Conservation (phyloP, 768 basidiomycete species). For the Panaeolus papilionaceus region DNA sequence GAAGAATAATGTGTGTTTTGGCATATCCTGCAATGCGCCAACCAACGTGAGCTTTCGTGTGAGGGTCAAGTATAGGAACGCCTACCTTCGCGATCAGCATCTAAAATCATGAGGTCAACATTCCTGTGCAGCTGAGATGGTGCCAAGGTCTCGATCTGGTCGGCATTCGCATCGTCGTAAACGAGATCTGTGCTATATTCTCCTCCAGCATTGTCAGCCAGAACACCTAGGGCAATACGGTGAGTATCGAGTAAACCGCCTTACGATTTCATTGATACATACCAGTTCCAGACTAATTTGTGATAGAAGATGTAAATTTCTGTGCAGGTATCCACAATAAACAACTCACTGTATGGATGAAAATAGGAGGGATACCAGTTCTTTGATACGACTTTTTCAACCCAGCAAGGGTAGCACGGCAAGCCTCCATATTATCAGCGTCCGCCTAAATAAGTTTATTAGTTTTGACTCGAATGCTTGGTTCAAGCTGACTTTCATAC, state of each 20-base stretch:
- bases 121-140: slow-evolving; percentile 53
- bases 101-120: slow-evolving; percentile 53
- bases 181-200: slow-evolving; percentile 40
- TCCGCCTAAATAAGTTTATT: slow-evolving; percentile 34
- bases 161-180: slow-evolving; percentile 55
- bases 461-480: background rate
- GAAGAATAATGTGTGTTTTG: slow-evolving; percentile 56
- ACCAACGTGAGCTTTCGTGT: background rate
- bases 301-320: background rate
- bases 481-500: slow-evolving; percentile 29
- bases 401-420: slow-evolving; percentile 55
- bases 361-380: slow-evolving; percentile 49
- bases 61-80: background rate
- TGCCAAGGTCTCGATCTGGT: slow-evolving; percentile 52
- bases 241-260: background rate
- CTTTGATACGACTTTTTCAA: slow-evolving; percentile 50
- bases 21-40: slow-evolving; percentile 46
- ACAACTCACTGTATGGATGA: slow-evolving; percentile 67
- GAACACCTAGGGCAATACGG: slow-evolving; percentile 17
- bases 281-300: slow-evolving; percentile 57
- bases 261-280: slow-evolving; percentile 14
- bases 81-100: slow-evolving; percentile 55
- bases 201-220: slow-evolving; percentile 51
- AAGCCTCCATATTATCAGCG: slow-evolving; percentile 51
- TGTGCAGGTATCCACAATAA: background rate